Conservation (phyloP, 371 early-diverging fungal species). For the Saksenaea vasiformis region DNA sequence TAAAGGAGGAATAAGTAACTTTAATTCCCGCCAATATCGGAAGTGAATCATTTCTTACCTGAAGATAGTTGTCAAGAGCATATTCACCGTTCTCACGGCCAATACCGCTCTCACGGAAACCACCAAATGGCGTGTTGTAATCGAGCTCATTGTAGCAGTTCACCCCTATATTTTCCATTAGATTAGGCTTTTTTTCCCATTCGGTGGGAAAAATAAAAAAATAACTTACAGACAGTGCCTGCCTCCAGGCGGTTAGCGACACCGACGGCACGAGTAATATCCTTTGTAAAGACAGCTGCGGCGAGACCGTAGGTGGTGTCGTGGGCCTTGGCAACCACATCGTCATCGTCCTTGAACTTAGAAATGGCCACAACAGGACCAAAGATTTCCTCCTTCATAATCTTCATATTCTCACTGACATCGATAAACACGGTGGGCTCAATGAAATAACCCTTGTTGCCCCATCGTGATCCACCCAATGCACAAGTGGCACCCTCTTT, state of each 20-base stretch:
- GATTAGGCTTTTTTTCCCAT: not conserved
- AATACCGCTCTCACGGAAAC: conserved; percentile 83
- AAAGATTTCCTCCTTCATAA: conserved; percentile 76
- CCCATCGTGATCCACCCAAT: conserved; percentile 52
- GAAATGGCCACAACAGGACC: conserved; percentile 77
- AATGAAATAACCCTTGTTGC: conserved; percentile 51
- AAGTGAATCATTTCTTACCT: conserved; percentile 29
- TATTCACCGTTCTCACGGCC: conserved; percentile 81
- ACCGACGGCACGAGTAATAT: conserved; percentile 67
- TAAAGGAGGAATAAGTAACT: conserved; percentile 6
- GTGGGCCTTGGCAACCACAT: conserved; percentile 76
- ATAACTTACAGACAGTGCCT: conserved; percentile 20
- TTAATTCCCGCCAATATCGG: not conserved
- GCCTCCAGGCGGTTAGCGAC: conserved; percentile 53
- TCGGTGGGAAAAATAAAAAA: conserved; percentile 1
- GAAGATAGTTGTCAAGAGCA: conserved; percentile 70
- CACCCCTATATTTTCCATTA: conserved; percentile 18
- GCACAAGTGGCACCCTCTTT: conserved; percentile 51
- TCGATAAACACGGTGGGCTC: conserved; percentile 50
- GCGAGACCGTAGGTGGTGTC: conserved; percentile 76
- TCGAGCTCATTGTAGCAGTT: conserved; percentile 45
- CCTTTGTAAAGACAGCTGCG: conserved; percentile 78
- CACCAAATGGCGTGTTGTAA: conserved; percentile 75
- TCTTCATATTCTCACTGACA: conserved; percentile 55
- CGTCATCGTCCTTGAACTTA: conserved; percentile 66